These are phyloP conservation scores for Verticillium klebahnii DNA, from an alignment of 2,329 filamentous ascomycete species.

Conservation along the genomic window DNA sequence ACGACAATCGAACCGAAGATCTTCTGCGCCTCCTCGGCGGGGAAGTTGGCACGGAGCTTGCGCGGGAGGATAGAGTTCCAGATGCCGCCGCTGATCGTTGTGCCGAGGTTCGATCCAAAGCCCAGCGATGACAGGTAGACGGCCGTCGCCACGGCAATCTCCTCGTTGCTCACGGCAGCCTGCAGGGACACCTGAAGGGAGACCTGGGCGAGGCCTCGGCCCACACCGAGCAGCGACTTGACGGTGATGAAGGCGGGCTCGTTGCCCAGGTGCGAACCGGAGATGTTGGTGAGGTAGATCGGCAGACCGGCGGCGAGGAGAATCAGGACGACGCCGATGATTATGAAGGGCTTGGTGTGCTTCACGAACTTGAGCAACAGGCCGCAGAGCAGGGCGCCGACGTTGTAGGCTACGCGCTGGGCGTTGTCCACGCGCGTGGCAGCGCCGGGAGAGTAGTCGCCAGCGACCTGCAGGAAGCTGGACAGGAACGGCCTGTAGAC, in stretches of 20 bases:
- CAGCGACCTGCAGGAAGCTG: conserved; percentile 33
- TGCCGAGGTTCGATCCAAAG: conserved; percentile 16
- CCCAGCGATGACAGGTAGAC: conserved; percentile 31
- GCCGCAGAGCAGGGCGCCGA: conserved; percentile 27
- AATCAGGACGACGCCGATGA: conserved; percentile 24
- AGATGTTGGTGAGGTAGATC: conserved; percentile 23
- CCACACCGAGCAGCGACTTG: conserved; percentile 27
- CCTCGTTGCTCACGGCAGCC: conserved; percentile 24
- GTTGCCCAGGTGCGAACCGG: conserved; percentile 18
- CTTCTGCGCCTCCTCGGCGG: conserved; percentile 11
- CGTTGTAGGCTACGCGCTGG: conserved; percentile 29
- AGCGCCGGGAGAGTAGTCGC: conserved; percentile 26
- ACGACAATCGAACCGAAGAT: conserved; percentile 20
- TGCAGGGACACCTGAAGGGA: conserved; percentile 20
- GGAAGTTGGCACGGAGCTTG: conserved; percentile 20
- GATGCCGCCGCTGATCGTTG: conserved; percentile 30
- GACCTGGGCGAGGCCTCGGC: conserved; percentile 28
- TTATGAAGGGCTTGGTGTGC: conserved; percentile 25
- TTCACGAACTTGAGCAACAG: conserved; percentile 30
- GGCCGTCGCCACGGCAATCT: conserved; percentile 29
- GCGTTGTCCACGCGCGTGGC: conserved; percentile 31
- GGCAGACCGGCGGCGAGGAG: conserved; percentile 28
- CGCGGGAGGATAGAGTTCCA: conserved; percentile 24
- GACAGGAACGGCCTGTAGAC: conserved; percentile 34
- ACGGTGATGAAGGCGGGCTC: conserved; percentile 28